Base-by-base conservation (phyloP, 129 eudicot genomes). In the Flaveria trinervia region DNA sequence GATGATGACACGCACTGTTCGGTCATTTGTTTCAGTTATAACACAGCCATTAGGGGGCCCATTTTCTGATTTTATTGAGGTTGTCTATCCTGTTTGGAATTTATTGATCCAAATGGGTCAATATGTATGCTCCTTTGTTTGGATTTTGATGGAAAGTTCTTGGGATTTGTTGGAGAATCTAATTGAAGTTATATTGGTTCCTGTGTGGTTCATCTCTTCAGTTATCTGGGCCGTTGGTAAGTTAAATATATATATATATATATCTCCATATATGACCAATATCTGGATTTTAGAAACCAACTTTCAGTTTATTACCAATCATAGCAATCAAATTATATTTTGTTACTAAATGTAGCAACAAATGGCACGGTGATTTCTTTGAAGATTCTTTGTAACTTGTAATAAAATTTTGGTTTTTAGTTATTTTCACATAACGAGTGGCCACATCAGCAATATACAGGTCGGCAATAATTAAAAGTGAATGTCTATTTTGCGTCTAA, bases 41-140 rank as follows among this genome's bases (percentile, higher is more conserved):
- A 82, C 90, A 46, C 88, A 85, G 61, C 98, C 98, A 39, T 61
- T 94, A 70, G 71, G 83, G 5, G 97, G 87, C 16, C 98, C 98
- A 13, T 74, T 94, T 61, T 36, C 74, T 13, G 93, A 84, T 73
- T 79, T 86, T 60, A 48, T 85, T 26, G 90, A 86, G 41, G 65
- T 90, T 73, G 68, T 91, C 14, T 73, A 83, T 69, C 98, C 98
- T 0, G 33, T 89, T 48, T 89, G 90, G 98, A 85, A 55, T 33
- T 41, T 81, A 10, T 64, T 80, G 56, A 33, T 84, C 18, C 56
- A 84, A 59, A 16, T 81, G 23, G 85, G 74, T 10, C 92, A 72
- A 67, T 80, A 84, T 72, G 57, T 83, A 17, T 79, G 79, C 62
- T 84, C 96, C 33, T 79, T 91, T 41, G 57, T 83, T 68, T 87